phyloP scores from a whole-genome alignment of 2,329 filamentous ascomycete species.

The Neonectria ditissima region DNA sequence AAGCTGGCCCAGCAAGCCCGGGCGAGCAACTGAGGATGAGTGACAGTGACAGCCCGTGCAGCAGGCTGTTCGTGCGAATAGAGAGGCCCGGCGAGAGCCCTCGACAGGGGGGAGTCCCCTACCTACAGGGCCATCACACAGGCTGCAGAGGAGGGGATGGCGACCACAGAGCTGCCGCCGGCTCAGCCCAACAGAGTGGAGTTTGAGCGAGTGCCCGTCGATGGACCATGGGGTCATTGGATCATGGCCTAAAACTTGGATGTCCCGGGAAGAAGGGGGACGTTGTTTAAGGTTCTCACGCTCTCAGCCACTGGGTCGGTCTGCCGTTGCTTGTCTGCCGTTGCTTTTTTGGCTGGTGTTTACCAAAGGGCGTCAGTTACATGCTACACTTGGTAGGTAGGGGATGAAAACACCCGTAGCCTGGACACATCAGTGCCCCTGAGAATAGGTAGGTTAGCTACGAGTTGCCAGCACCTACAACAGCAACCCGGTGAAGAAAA shows the following conservation, averaged over 20 bases:
- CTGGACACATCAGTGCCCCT: neutral
- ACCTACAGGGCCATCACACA: too few species aligned
- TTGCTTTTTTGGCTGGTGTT: neutral
- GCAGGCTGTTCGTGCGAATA: neutral
- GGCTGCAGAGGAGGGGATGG: neutral
- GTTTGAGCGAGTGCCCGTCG: neutral
- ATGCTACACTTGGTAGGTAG: neutral
- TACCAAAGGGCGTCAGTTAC: neutral
- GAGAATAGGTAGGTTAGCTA: neutral
- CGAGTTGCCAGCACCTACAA: neutral
- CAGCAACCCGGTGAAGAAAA: neutral
- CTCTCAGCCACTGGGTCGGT: slow-evolving; percentile 41
- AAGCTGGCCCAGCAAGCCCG: neutral
- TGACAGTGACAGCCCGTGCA: neutral
- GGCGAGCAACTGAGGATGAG: neutral
- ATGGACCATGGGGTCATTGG: neutral
- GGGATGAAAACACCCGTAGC: neutral
- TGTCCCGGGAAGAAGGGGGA: slow-evolving; percentile 29
- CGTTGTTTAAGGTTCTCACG: slow-evolving; percentile 47
- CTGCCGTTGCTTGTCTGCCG: slow-evolving; percentile 7
- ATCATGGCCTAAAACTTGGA: neutral
- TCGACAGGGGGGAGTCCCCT: slow-evolving; percentile 4
- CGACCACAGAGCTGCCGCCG: neutral
- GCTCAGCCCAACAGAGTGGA: slow-evolving; percentile 17
- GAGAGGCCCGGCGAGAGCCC: neutral